Evolutionary conservation across 192 early-diverging fungal species (phyloP), one percentile per base, ranked within the genome.

Genomic region (Coemansia sp.): DNA sequence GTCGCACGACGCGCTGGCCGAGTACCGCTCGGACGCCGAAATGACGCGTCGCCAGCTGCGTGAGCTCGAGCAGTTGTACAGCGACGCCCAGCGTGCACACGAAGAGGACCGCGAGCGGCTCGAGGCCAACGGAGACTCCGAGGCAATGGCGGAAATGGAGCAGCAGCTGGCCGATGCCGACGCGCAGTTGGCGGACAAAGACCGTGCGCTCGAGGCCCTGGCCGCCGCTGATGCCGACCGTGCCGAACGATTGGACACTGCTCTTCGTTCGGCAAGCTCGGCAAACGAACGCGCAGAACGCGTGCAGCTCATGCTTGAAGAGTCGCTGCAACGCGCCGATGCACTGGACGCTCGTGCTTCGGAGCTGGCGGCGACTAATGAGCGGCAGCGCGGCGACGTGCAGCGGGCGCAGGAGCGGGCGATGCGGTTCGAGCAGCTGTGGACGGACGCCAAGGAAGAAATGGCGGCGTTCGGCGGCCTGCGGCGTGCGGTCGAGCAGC

Each of bases 261-360:
- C 73, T 6, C 46, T 68, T 48, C 52, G 40, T 5, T 54, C 72
- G 31, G 71, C 76, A 19, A 65, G 71, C 38, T 56, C 67, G 1
- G 76, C 76, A 10, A 63, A 66, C 22, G 69, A 69, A 21, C 81
- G 81, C 38, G 66, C 72, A 3, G 78, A 71, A 37, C 78, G 73
- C 42, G 59, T 81, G 38, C 72, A 81, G 65, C 28, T 17, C 2
- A 65, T 75, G 68, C 61, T 70, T 12, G 69, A 67, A 25, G 78
- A 74, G 48, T 49, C 78, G n/a, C 38, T 75, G 23, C 51, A 47
- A 0, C 62, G 63, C 12, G 26, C 56, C 50, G 69, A 81, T 26
- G 57, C 57, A 37, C 59, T 72, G 10, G 59, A 55, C 42, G 26
- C 66, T 10, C 38, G 47, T 15, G 49, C 47, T 0, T 57, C 62